These are phyloP conservation scores for Aspergillus fischeri DNA, from an alignment of 2,329 filamentous ascomycete species.

Conservation along the genomic window DNA sequence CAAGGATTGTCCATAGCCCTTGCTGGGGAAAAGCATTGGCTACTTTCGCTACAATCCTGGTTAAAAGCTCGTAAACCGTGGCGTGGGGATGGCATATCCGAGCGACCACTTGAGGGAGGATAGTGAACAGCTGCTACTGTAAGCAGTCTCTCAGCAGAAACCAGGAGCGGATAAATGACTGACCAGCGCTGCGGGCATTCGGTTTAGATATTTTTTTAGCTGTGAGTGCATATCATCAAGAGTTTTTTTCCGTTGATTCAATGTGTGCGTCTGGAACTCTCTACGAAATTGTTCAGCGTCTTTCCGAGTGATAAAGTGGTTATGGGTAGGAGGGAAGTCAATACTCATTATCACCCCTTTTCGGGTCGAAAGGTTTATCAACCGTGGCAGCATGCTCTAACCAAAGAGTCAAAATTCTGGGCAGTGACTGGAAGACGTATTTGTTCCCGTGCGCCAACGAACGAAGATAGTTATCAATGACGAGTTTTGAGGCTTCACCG, in stretches of 20 bases:
- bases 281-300: slow-evolving; percentile 19
- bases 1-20: slow-evolving; percentile 84
- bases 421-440: slow-evolving; percentile 91
- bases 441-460: slow-evolving; percentile 87
- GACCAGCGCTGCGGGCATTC: slow-evolving; percentile 45
- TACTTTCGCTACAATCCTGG: slow-evolving; percentile 80
- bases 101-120: slow-evolving; percentile 91
- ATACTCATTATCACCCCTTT: slow-evolving; percentile 45
- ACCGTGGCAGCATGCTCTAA: slow-evolving; percentile 80
- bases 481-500: slow-evolving; percentile 79
- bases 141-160: slow-evolving; percentile 9
- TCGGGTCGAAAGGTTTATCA: slow-evolving; percentile 54
- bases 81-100: slow-evolving; percentile 82
- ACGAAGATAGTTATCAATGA: slow-evolving; percentile 89
- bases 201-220: slow-evolving; percentile 70
- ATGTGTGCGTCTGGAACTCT: slow-evolving; percentile 46
- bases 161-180: slow-evolving; percentile 4
- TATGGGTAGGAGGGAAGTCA: neutral
- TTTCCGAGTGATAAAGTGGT: neutral
- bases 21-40: slow-evolving; percentile 84
- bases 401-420: slow-evolving; percentile 89
- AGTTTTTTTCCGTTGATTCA: slow-evolving; percentile 56
- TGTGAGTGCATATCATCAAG: slow-evolving; percentile 68
- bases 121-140: slow-evolving; percentile 47
- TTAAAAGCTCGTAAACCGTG: slow-evolving; percentile 71